These are phyloP conservation scores for carrot (Daucus carota) DNA, from an alignment of 129 eudicot species.

Conservation along the genomic window DH1_v3.0 NC_030383.2:310501-311000, in stretches of 20 bases:
- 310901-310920: too few species aligned
- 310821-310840: slow-evolving; percentile 52
- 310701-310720: slow-evolving; percentile 17
- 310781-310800: slow-evolving; percentile 60
- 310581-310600: slow-evolving; percentile 43
- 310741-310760: slow-evolving; percentile 45
- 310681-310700: slow-evolving; percentile 15
- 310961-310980: background rate
- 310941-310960: too few species aligned
- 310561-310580: slow-evolving; percentile 50
- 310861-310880: too few species aligned
- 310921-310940: too few species aligned
- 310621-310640: slow-evolving; percentile 27
- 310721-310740: slow-evolving; percentile 29
- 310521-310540: slow-evolving; percentile 68
- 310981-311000: background rate
- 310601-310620: slow-evolving; percentile 33
- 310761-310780: slow-evolving; percentile 49
- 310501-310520: slow-evolving; percentile 40
- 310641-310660: slow-evolving; percentile 33
- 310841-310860: slow-evolving; percentile 80
- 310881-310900: too few species aligned
- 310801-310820: slow-evolving; percentile 79
- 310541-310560: slow-evolving; percentile 82
- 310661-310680: slow-evolving; percentile 55